Evolutionary conservation across 2,329 filamentous ascomycete species (phyloP).

Genomic region (Epichloe baconii): DNA sequence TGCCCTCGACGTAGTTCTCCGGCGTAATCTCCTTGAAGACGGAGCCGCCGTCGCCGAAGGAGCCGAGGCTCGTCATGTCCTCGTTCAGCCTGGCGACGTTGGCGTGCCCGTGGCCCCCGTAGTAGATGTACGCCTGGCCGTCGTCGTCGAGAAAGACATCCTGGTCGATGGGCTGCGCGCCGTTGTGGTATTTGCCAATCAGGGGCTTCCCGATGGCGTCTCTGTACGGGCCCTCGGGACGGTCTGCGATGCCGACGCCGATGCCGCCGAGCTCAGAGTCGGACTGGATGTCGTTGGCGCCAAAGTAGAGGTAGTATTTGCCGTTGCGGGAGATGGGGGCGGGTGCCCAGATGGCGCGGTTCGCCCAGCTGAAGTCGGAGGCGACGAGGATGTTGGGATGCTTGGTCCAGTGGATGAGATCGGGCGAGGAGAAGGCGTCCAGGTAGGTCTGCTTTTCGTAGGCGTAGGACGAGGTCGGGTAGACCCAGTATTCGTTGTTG

Average conservation of each 20-base stretch:
- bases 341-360: slow-evolving; percentile 33
- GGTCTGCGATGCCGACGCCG: slow-evolving; percentile 21
- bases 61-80: slow-evolving; percentile 28
- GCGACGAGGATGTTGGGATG: slow-evolving; percentile 28
- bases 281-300: slow-evolving; percentile 32
- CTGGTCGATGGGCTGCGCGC: slow-evolving; percentile 32
- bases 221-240: slow-evolving; percentile 21
- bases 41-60: slow-evolving; percentile 23
- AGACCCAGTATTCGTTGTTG: slow-evolving; percentile 32
- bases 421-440: slow-evolving; percentile 36
- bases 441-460: slow-evolving; percentile 36
- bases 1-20: too few species aligned
- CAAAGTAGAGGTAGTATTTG: slow-evolving; percentile 37
- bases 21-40: too few species aligned
- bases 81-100: slow-evolving; percentile 29
- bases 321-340: slow-evolving; percentile 29
- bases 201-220: slow-evolving; percentile 22
- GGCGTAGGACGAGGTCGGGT: slow-evolving; percentile 29
- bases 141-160: slow-evolving; percentile 29
- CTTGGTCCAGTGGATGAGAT: slow-evolving; percentile 35
- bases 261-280: slow-evolving; percentile 25
- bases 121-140: slow-evolving; percentile 29
- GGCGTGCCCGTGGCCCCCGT: slow-evolving; percentile 23
- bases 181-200: slow-evolving; percentile 26
- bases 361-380: slow-evolving; percentile 26